Evolutionary conservation across 192 early-diverging fungal genomes (phyloP).

Genomic region (Martensiomyces pterosporus): DNA sequence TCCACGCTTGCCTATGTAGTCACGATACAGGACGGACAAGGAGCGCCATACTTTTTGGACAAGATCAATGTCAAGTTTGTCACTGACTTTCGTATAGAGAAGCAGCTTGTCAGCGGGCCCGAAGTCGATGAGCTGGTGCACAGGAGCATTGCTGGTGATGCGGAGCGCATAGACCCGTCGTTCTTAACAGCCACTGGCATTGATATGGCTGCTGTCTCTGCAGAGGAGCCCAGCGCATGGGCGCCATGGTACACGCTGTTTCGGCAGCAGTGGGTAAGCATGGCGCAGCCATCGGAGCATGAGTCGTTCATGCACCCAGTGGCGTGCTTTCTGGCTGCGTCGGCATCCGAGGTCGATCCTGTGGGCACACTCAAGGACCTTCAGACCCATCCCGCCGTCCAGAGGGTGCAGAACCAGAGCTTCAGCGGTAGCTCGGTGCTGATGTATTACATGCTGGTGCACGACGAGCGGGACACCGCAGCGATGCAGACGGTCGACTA

Average conservation of each 20-base stretch:
- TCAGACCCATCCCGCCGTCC: conserved; percentile 50
- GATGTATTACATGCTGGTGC: conserved; percentile 80
- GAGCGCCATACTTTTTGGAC: conserved; percentile 48
- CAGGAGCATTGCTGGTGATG: conserved; percentile 4
- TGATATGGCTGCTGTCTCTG: conserved; percentile 5
- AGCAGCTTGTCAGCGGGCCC: conserved; percentile 3
- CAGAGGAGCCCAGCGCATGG: conserved; percentile 28
- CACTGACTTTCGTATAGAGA: conserved; percentile 27
- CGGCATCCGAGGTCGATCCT: conserved; percentile 70
- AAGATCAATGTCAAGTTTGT: conserved; percentile 41
- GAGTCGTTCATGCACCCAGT: conserved; percentile 95
- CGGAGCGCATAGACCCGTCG: conserved; percentile 3
- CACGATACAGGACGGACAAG: conserved; percentile 51
- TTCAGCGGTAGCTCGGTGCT: conserved; percentile 77
- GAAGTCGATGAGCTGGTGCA: conserved; percentile 29
- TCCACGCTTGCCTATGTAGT: conserved; percentile 15
- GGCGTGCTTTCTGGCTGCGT: conserved; percentile 68
- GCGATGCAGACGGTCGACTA: conserved; percentile 37
- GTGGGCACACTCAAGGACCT: conserved; percentile 62
- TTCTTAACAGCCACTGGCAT: conserved; percentile 19
- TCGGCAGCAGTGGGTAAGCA: conserved; percentile 50
- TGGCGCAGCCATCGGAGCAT: conserved; percentile 76
- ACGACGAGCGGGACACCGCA: conserved; percentile 61
- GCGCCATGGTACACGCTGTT: conserved; percentile 86
- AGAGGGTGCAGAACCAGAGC: conserved; percentile 59